Evolutionary conservation across 2,329 filamentous ascomycete species (phyloP), one percentile per base, ranked within the genome.

Genomic region (Dactylellina leptospora): DNA sequence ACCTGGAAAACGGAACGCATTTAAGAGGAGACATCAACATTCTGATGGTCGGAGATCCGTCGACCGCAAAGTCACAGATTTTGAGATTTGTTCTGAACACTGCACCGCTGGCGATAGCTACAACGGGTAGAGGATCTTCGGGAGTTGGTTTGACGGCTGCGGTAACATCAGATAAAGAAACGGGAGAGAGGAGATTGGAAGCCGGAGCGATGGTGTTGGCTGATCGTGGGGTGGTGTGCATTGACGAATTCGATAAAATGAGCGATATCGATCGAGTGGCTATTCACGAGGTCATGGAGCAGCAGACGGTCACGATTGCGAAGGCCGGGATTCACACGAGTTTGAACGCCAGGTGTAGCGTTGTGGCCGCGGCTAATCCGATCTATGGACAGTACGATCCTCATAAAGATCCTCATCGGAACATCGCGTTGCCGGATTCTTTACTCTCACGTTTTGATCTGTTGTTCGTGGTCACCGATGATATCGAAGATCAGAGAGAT

Each of bases 251-350:
- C 76, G 95, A 99, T 83, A 99, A 99, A 81, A 99, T 99, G 95
- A 97, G 92, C 64, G 95, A 99, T 79, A 89, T 97, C 66, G 95
- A 99, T 81, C 88, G 95, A 79, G 95, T 99, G 2, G 95, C 95
- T 48, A 99, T 99, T 76, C 95, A 99, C 86, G 95, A 99, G 90
- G 95, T 99, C 75, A 99, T 99, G 95, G 95, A 99, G 82, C 95
- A 99, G 82, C 95, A 99, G 81, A 99, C 95, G 0, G 95, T 99
- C 72, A 99, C 95, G 11, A 99, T 99, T 78, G 95, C 95, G 56
- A 99, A 99, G 82, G 95, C 95, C 0, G 95, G 95, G 75, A 99
- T 99, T 69, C 95, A 99, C 81, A 99, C 95, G 0, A 96, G 93
- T 1, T 84, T 99, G 71, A 99, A 99, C 78, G 95, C 95, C 58